These are phyloP conservation scores for Friedmanniomyces simplex DNA, from an alignment of 495 filamentous ascomycete species.

Conservation along the genomic window DNA sequence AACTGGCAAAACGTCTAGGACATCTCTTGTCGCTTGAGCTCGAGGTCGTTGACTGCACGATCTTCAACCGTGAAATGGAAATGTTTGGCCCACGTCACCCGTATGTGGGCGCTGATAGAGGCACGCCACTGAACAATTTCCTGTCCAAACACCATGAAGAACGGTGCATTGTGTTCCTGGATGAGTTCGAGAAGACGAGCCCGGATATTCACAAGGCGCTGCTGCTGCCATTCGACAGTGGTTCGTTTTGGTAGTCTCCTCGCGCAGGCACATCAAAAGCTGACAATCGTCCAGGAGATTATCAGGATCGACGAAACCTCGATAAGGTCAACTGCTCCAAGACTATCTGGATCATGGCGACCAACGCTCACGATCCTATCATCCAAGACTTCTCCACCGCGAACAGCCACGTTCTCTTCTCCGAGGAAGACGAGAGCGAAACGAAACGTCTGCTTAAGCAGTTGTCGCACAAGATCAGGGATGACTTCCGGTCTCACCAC, in stretches of 20 bases:
- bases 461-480: not conserved
- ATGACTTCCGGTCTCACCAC: not conserved
- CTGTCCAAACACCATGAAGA: constrained; percentile 34
- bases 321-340: not conserved
- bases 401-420: not conserved
- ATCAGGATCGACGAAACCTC: not conserved
- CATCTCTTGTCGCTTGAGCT: constrained; percentile 33
- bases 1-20: constrained; percentile 18
- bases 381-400: not conserved
- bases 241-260: not conserved
- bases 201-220: constrained; percentile 1
- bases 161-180: constrained; percentile 42
- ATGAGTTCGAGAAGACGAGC: constrained; percentile 51
- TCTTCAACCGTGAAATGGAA: constrained; percentile 31
- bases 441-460: not conserved
- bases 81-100: constrained; percentile 38
- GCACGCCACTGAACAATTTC: constrained; percentile 44
- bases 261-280: too few relatives aligned
- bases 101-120: constrained; percentile 30
- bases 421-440: not conserved
- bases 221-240: constrained; percentile 1
- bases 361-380: not conserved
- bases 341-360: constrained; percentile 7
- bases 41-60: constrained; percentile 37
- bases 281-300: not conserved